phyloP scores from a whole-genome alignment of 2,329 filamentous ascomycete genomes.

The Sclerotinia subarctica region DNA sequence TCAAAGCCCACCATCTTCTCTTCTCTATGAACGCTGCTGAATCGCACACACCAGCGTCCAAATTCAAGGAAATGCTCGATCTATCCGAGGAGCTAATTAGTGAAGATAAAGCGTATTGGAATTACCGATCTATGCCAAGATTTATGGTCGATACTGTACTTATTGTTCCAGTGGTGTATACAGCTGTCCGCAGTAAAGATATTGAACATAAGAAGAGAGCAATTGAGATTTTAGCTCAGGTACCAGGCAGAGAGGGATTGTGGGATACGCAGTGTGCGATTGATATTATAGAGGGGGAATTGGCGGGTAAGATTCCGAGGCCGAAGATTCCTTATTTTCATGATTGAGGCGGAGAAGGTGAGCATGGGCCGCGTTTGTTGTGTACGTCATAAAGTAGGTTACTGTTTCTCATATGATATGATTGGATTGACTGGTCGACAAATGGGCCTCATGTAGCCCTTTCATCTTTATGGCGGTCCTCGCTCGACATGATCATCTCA shows the following conservation, averaged over 20 bases:
- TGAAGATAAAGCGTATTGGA: constrained; percentile 13
- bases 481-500: not conserved
- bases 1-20: constrained; percentile 31
- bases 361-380: too few relatives aligned
- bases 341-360: not conserved
- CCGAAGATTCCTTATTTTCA: not conserved
- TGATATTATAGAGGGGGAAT: constrained; percentile 24
- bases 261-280: constrained; percentile 34
- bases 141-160: constrained; percentile 26
- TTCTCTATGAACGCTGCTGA: constrained; percentile 27
- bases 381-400: not conserved
- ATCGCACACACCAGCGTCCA: constrained; percentile 22
- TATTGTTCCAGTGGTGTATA: constrained; percentile 34
- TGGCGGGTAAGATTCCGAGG: not conserved
- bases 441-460: not conserved
- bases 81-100: constrained; percentile 27
- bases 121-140: constrained; percentile 8
- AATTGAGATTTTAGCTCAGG: constrained; percentile 26
- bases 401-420: not conserved
- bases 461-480: not conserved
- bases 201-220: constrained; percentile 25
- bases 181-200: constrained; percentile 25
- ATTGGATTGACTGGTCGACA: too few relatives aligned
- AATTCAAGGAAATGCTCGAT: constrained; percentile 31
- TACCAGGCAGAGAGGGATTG: constrained; percentile 34